Evolutionary conservation across 2,329 filamentous ascomycete species (phyloP).

Genomic region (Knufia fluminis): DNA sequence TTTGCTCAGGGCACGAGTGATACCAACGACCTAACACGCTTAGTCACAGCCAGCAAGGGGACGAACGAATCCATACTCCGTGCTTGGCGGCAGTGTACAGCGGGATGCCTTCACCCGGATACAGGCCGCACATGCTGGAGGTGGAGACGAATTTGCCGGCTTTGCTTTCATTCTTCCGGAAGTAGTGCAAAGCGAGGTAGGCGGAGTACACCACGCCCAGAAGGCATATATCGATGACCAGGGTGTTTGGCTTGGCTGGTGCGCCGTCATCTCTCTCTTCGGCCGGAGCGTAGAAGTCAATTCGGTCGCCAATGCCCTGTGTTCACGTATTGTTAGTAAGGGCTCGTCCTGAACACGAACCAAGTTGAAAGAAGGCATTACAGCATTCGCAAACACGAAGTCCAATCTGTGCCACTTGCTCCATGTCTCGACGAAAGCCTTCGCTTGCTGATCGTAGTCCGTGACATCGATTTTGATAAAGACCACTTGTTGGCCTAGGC

Average conservation of each 20-base stretch:
- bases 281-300: background rate
- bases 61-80: conserved; percentile 21
- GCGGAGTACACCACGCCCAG: conserved; percentile 26
- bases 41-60: background rate
- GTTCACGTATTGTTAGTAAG: background rate
- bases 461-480: background rate
- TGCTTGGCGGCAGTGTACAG: conserved; percentile 36
- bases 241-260: conserved; percentile 26
- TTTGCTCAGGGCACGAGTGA: background rate
- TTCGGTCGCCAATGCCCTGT: background rate
- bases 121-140: conserved; percentile 25
- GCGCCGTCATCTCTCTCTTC: background rate
- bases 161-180: conserved; percentile 19
- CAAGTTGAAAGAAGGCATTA: background rate
- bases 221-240: conserved; percentile 27
- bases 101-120: conserved; percentile 25
- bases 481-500: background rate
- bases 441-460: background rate
- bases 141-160: conserved; percentile 25
- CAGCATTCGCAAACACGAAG: background rate
- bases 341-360: background rate
- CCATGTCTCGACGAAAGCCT: background rate
- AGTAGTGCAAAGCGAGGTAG: conserved; percentile 30
- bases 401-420: background rate
- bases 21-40: background rate